phyloP scores from a whole-genome alignment of 1,284 basidiomycete species.

The Hemileia vastatrix region DNA sequence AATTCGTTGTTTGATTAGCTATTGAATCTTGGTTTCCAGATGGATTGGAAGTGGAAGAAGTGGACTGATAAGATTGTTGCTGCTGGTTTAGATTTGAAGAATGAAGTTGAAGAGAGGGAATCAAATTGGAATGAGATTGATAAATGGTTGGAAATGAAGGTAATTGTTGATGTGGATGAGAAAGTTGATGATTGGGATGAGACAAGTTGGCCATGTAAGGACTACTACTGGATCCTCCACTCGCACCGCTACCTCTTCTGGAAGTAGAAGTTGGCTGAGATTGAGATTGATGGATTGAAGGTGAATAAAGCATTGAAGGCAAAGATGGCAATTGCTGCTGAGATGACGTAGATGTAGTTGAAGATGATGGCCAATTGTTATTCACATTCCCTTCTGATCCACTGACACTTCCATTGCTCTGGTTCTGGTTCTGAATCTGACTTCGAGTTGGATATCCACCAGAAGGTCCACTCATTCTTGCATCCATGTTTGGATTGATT shows the following conservation, averaged over 20 bases:
- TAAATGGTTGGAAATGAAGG: neutral
- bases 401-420: neutral
- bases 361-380: too few species aligned
- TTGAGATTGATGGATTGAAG: too few species aligned
- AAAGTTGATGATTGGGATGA: neutral
- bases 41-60: neutral
- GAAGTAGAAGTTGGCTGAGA: too few species aligned
- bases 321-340: too few species aligned
- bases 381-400: too few species aligned
- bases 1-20: neutral
- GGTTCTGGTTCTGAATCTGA: neutral
- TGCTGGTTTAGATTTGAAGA: neutral
- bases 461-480: neutral
- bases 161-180: neutral
- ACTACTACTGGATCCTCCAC: too few species aligned
- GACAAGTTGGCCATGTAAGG: too few species aligned
- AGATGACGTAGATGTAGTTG: too few species aligned
- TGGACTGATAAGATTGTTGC: neutral
- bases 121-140: neutral
- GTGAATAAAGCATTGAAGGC: too few species aligned
- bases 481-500: neutral
- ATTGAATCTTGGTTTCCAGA: too few species aligned
- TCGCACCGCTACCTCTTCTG: too few species aligned
- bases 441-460: neutral
- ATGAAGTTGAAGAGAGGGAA: neutral